phyloP scores from a whole-genome alignment of 305 asterid genomes.

The Stenogyne calaminthoides region DNA sequence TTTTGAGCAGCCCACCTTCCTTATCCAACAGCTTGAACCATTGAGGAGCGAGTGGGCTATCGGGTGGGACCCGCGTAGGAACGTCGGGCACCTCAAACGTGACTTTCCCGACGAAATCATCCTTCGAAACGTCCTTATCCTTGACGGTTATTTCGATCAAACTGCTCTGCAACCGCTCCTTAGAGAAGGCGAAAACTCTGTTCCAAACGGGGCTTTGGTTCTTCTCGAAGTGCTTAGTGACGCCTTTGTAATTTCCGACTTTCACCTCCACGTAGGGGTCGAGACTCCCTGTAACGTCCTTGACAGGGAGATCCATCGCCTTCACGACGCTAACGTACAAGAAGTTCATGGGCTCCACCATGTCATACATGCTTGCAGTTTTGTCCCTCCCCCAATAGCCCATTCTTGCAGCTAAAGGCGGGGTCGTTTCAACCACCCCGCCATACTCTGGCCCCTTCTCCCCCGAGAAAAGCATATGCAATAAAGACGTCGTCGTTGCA shows the following conservation, averaged over 20 bases:
- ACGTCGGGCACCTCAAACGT: conserved; percentile 65
- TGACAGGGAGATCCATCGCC: conserved; percentile 80
- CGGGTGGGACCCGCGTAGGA: conserved; percentile 79
- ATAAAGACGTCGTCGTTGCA: conserved; percentile 38
- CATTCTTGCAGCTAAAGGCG: conserved; percentile 88
- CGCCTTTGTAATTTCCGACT: conserved; percentile 85
- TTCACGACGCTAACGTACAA: conserved; percentile 72
- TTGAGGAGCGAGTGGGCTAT: conserved; percentile 91
- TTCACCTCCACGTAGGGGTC: conserved; percentile 93
- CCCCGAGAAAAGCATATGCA: conserved; percentile 65
- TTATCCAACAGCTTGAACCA: conserved; percentile 71
- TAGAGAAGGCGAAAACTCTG: conserved; percentile 72
- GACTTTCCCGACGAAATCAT: conserved; percentile 77
- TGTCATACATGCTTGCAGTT: conserved; percentile 84
- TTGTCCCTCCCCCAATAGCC: conserved; percentile 96
- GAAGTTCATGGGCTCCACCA: conserved; percentile 87
- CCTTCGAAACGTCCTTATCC: conserved; percentile 77
- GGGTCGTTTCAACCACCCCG: conserved; percentile 75
- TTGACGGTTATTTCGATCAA: conserved; percentile 65
- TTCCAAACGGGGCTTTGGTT: conserved; percentile 77
- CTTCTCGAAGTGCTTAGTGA: conserved; percentile 75
- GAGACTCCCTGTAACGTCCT: conserved; percentile 80
- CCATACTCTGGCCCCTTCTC: conserved; percentile 65
- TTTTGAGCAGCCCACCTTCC: conserved; percentile 52
- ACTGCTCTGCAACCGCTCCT: conserved; percentile 73